Base-by-base conservation (phyloP, 768 basidiomycete genomes). In the Termitomyces sp. region DNA sequence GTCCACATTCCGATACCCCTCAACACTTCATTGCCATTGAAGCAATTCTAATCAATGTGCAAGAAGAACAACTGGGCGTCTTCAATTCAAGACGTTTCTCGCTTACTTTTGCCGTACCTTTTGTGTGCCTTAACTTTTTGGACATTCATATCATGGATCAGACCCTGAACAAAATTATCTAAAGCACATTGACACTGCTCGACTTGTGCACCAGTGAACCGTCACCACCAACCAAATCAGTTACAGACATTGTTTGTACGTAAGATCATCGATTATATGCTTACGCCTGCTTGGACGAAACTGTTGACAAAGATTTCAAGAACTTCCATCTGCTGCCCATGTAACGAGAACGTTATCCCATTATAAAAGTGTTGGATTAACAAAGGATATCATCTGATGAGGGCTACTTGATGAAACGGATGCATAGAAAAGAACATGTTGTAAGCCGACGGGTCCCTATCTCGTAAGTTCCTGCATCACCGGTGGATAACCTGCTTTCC, bases 51-150 rank as follows among this genome's bases (percentile, higher is more conserved):
- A 40, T 49, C 50, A 54, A 46, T 2, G 33, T 24, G 49, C 44
- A 26, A 35, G 35, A 10, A 30, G 52, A 44, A 40, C 52, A 52
- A n/a, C 14, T 33, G 45, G 38, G 47, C n/a, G 56, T 58, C 52
- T 58, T 63, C 59, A 46, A 61, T 57, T 51, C 54, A 50, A 52
- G 57, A 58, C 44, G 54, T 24, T 48, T 40, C 38, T 63, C 60
- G 57, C 62, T 54, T 61, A 61, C 58, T 50, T 54, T 46, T 57
- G 53, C 45, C 28, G 61, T 57, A 20, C 61, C 61, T 62, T 59
- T 61, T 53, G 10, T 12, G 38, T 57, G 48, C 56, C 56, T 57
- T n/a, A 20, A 42, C 40, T 42, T 42, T 42, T 8, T 42, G 18
- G 40, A 10, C 40, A n/a, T 42, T 20, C 40, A 42, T 42, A 38